Evolutionary conservation across 441 rosid genomes (phyloP), one percentile per base, ranked within the genome.

Genomic region (Pelargonium cotyledonis): DNA sequence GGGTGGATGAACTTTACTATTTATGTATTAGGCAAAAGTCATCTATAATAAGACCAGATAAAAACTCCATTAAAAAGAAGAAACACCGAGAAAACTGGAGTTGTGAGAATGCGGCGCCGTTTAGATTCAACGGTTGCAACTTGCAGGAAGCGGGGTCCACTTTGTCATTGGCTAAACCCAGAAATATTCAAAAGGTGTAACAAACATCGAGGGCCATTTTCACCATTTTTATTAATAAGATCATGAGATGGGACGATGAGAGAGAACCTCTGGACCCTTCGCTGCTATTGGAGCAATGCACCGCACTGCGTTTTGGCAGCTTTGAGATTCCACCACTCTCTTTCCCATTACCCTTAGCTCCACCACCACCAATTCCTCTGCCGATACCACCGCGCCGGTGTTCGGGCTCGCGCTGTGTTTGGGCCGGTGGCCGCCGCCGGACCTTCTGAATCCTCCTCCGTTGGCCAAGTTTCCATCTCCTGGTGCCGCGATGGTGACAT

Each of bases 401-500:
- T 18, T 55, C 8, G 11, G 23, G 35, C 61, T 8, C 23, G 1
- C 21, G 61, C 61, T 55, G 1, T 29, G 35, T 29, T 29, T 29
- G 1, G 35, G 35, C 35, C 35, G 35, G 35, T 29, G 35, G 35
- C 35, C 35, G 35, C 35, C 35, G 35, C 35, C 35, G 35, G 35
- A 29, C 2, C 35, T 29, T 29, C 35, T 29, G 35, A 29, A 29
- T 29, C 35, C 35, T 29, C 35, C 35, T 29, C 35, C 35, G 35
- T 29, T 29, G 35, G 35, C 35, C 35, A 3, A 29, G 35, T 29
- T 29, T 29, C 35, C 35, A 29, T 29, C 35, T 29, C 35, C 35
- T 29, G 35, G 35, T 29, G 26, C 70, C 70, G 16, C 6, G 73
- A 81, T 76, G 85, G 77, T 78, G 79, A 74, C 78, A 16, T 29